A percentile compares a stretch with the other conserved stretches of the same genome.
Evolutionary conservation across 2,329 filamentous ascomycete genomes (phyloP).

Genomic region (Byssothecium circinans): DNA sequence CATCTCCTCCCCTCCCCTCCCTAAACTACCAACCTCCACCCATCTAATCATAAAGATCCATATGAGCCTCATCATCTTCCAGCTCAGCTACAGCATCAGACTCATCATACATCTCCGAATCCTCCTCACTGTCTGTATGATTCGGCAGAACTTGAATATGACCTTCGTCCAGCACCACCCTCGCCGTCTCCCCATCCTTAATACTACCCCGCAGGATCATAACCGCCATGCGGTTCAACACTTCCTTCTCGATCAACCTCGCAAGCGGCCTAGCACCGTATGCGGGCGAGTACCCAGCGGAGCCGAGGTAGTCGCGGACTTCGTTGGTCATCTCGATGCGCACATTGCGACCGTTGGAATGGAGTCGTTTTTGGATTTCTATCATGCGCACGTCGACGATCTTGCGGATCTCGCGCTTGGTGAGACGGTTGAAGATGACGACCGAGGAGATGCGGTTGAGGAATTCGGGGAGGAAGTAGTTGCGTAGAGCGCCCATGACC

Average conservation of each 20-base stretch:
- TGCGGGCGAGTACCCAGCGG: constrained; percentile 88
- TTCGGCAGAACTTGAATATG: constrained; percentile 83
- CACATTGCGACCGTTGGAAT: constrained; percentile 81
- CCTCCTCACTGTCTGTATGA: constrained; percentile 70
- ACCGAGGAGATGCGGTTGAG: constrained; percentile 95
- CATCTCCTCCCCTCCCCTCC: too few relatives aligned
- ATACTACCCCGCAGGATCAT: constrained; percentile 85
- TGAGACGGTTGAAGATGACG: constrained; percentile 98
- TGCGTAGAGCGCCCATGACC: constrained; percentile 86
- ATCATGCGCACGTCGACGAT: constrained; percentile 88
- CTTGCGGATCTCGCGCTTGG: constrained; percentile 83
- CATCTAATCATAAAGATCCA: constrained; percentile 67
- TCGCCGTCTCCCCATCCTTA: constrained; percentile 80
- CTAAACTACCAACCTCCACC: too few relatives aligned
- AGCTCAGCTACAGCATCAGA: constrained; percentile 73
- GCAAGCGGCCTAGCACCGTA: constrained; percentile 90
- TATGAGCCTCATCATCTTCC: constrained; percentile 54
- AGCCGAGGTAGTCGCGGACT: constrained; percentile 90
- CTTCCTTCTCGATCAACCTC: constrained; percentile 93
- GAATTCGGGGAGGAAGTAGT: constrained; percentile 98
- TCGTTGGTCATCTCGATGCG: constrained; percentile 78
- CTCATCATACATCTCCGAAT: constrained; percentile 74
- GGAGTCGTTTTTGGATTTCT: constrained; percentile 92
- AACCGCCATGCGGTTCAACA: constrained; percentile 89
- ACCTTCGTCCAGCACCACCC: constrained; percentile 76